Evolutionary conservation across 2,329 filamentous ascomycete species (phyloP).

Genomic region (Talaromyces rugulosus): DNA sequence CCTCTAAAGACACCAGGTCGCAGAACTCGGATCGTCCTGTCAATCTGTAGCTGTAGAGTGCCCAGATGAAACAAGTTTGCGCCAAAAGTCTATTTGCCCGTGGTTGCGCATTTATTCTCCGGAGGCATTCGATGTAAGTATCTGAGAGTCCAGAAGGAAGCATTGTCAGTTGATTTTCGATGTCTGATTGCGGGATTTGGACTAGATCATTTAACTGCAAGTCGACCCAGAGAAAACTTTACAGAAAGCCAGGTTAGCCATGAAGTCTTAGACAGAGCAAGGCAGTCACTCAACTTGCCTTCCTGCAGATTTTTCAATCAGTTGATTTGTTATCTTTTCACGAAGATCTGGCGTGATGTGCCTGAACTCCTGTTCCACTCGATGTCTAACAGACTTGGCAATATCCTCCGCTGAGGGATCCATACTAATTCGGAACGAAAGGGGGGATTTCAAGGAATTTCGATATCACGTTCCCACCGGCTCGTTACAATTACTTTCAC

Average conservation of each 20-base stretch:
- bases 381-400: constrained; percentile 3
- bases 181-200: background rate
- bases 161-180: constrained; percentile 1
- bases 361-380: constrained; percentile 2
- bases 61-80: constrained; percentile 10
- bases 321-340: constrained; percentile 1
- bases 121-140: constrained; percentile 9
- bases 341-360: background rate
- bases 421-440: background rate
- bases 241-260: background rate
- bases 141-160: constrained; percentile 7
- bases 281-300: background rate
- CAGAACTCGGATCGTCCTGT: background rate
- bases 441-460: background rate
- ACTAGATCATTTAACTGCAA: constrained; percentile 12
- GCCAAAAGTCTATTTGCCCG: constrained; percentile 3
- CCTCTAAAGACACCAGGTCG: background rate
- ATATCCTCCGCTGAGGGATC: constrained; percentile 1
- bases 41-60: constrained; percentile 1
- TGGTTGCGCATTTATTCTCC: constrained; percentile 5
- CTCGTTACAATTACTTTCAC: constrained; percentile 9
- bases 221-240: constrained; percentile 12
- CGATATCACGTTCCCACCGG: constrained; percentile 7
- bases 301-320: constrained; percentile 9
- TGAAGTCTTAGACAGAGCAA: background rate